Conservation (phyloP, 768 basidiomycete genomes). For the Suillus discolor region DNA sequence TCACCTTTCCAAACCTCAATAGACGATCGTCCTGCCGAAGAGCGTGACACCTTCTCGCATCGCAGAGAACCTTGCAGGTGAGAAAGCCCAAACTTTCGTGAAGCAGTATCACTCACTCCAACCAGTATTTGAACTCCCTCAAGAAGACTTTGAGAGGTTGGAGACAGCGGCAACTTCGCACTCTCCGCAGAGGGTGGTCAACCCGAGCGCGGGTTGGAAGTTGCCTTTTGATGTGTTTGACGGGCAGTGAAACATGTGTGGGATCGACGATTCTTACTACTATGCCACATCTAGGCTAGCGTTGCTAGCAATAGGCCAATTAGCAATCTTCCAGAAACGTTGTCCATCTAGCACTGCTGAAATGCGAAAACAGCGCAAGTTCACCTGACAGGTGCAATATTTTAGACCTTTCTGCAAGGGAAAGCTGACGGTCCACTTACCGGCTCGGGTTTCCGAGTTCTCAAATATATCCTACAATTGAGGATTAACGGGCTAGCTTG, state of each 20-base stretch:
- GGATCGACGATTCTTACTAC: background rate
- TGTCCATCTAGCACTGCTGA: background rate
- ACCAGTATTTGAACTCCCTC: constrained; percentile 36
- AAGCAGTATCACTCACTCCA: background rate
- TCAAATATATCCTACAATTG: background rate
- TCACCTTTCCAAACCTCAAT: background rate
- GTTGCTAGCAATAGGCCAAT: background rate
- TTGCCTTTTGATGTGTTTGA: constrained; percentile 66
- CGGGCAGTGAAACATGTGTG: constrained; percentile 30
- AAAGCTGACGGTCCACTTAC: background rate
- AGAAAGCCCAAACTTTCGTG: constrained; percentile 12
- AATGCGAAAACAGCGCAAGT: background rate
- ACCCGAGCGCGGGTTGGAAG: constrained; percentile 65
- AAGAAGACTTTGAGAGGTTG: constrained; percentile 44
- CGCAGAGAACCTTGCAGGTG: constrained; percentile 69
- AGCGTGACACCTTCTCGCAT: constrained; percentile 71
- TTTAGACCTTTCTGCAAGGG: background rate
- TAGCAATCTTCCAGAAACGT: background rate
- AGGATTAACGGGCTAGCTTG: background rate
- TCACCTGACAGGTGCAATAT: background rate
- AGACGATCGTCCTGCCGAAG: constrained; percentile 78
- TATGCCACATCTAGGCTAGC: background rate
- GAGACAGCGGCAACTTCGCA: constrained; percentile 47
- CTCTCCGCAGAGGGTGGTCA: constrained; percentile 53
- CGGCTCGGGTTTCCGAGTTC: background rate